These are phyloP conservation scores for Porpolomopsis calyptriformis DNA, from an alignment of 768 basidiomycete genomes.

Conservation along the genomic window DNA sequence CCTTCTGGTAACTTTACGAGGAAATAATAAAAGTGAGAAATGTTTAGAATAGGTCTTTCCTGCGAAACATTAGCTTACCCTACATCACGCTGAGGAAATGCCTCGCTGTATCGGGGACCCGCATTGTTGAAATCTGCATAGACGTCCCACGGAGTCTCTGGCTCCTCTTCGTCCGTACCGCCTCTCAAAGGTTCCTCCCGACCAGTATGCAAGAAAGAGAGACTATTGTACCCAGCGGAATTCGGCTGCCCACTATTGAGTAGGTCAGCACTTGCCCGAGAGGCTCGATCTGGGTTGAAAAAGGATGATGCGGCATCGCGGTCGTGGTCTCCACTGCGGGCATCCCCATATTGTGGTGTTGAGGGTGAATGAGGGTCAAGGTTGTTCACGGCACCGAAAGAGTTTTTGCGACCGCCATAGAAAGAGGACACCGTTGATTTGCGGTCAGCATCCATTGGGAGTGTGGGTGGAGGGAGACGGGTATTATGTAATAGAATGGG, in stretches of 20 bases:
- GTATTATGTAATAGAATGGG: too few species aligned
- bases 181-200: slow-evolving; percentile 71
- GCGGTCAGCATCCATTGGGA: slow-evolving; percentile 61
- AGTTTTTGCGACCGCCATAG: slow-evolving; percentile 53
- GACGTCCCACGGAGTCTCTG: slow-evolving; percentile 57
- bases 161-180: slow-evolving; percentile 61
- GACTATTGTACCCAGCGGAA: slow-evolving; percentile 65
- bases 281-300: slow-evolving; percentile 40
- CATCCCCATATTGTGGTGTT: slow-evolving; percentile 13
- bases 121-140: slow-evolving; percentile 86
- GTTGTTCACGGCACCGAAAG: slow-evolving; percentile 51
- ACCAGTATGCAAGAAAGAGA: slow-evolving; percentile 57
- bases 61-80: too few species aligned
- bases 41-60: too few species aligned
- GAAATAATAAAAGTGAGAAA: too few species aligned
- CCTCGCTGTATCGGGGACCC: slow-evolving; percentile 64
- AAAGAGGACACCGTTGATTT: slow-evolving; percentile 75
- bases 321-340: slow-evolving; percentile 24
- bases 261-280: slow-evolving; percentile 38
- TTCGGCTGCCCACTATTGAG: slow-evolving; percentile 27
- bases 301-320: slow-evolving; percentile 66
- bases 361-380: slow-evolving; percentile 32
- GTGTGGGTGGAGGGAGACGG: not conserved
- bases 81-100: slow-evolving; percentile 38
- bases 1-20: slow-evolving; percentile 42